Evolutionary conservation across 106 monocot species (phyloP), one percentile per base, ranked within the genome.

Genomic region (Allium sativum): DNA sequence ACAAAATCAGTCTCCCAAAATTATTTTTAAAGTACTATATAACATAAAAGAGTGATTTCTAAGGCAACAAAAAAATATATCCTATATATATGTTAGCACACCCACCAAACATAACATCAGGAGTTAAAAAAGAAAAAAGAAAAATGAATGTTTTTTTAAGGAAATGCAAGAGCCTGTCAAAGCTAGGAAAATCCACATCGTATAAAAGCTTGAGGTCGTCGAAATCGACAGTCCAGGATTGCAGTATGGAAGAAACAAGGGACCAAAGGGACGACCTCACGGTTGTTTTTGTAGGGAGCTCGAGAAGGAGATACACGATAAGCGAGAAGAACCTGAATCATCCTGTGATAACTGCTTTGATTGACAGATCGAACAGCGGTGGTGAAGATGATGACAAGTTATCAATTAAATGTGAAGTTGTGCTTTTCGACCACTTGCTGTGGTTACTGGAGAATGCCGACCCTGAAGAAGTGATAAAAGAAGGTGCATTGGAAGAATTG

Each of bases 361-460:
- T 89, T 18, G 82, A 93, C 15, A 74, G 59, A 40, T 51, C 78
- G 10, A 44, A n/a, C 18, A 16, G 17, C 31, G 31, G 31, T 42
- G 54, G 18, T 15, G 64, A 40, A 8, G n/a, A 56, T 0, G 65
- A 40, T 10, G 71, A 68, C 1, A 44, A 31, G 52, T 63, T 84
- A 7, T 67, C 73, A 8, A 79, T 93, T 21, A 88, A 65, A 54
- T 93, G 93, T 48, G 93, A 93, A 66, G 88, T 93, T 5, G 93
- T 93, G 44, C 77, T 93, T 69, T 93, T 93, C 42, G 88, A 93
- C 45, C 93, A 93, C 62, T 77, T 93, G 0, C 70, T 93, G 42
- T 93, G 93, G 93, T 88, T 93, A 88, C 68, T 93, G 18, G 85
- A 93, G 50, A 93, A 85, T 68, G 72, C 70, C 0, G 77, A 80